Percentiles rank a stretch among this genome's conserved stretches.
Evolutionary conservation across 345 rosid genomes (phyloP).

Genomic region (Ricinus communis): DNA sequence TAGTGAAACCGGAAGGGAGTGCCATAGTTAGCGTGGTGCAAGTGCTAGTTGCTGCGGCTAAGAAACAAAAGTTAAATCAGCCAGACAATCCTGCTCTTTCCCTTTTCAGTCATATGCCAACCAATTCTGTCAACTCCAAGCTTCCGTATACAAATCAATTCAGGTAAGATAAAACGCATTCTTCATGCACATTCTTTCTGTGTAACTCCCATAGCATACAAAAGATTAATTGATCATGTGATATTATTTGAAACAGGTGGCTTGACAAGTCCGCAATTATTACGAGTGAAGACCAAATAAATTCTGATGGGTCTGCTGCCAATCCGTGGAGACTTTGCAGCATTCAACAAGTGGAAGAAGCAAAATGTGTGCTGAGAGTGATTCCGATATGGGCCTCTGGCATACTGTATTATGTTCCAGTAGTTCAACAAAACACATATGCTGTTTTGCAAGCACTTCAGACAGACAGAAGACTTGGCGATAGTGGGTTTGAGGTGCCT

Average conservation of each 20-base stretch:
- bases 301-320: slow-evolving; percentile 43
- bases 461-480: slow-evolving; percentile 42
- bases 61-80: slow-evolving; percentile 13
- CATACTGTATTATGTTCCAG: slow-evolving; percentile 36
- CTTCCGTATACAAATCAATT: slow-evolving; percentile 34
- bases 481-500: slow-evolving; percentile 42
- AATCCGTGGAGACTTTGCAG: slow-evolving; percentile 66
- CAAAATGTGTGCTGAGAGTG: slow-evolving; percentile 51
- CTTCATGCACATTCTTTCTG: too few species aligned
- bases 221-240: too few species aligned
- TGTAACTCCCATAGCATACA: too few species aligned
- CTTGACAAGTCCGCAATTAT: slow-evolving; percentile 63
- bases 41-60: slow-evolving; percentile 32
- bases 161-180: background rate
- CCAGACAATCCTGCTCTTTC: slow-evolving; percentile 11
- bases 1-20: slow-evolving; percentile 39
- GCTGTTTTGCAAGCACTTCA: slow-evolving; percentile 60
- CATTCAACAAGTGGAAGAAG: slow-evolving; percentile 68
- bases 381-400: slow-evolving; percentile 60
- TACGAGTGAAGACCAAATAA: slow-evolving; percentile 37
- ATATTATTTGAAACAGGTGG: slow-evolving; percentile 3
- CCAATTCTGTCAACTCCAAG: slow-evolving; percentile 30
- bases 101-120: slow-evolving; percentile 25
- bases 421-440: slow-evolving; percentile 53
- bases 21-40: slow-evolving; percentile 31